Evolutionary conservation across 441 rosid species (phyloP).

Genomic region (Gossypium davidsonii): DNA sequence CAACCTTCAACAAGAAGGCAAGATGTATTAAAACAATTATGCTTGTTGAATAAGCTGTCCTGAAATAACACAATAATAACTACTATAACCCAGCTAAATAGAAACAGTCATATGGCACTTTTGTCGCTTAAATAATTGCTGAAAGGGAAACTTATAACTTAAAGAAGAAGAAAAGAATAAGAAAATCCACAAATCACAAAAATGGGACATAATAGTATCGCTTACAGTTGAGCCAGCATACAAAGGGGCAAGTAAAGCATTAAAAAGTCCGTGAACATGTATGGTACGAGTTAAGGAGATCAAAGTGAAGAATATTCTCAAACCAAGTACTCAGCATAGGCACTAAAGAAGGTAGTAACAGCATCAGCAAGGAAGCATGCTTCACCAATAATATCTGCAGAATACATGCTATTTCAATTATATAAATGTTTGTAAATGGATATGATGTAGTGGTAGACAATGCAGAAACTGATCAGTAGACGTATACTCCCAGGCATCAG

Average conservation of each 20-base stretch:
- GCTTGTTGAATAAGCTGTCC: not conserved
- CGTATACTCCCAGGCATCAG: constrained; percentile 88
- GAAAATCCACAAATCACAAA: not conserved
- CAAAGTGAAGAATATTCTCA: constrained; percentile 11
- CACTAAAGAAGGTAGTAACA: constrained; percentile 12
- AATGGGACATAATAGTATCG: not conserved
- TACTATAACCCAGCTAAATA: constrained; percentile 6
- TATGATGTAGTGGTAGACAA: constrained; percentile 95
- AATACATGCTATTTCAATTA: constrained; percentile 4
- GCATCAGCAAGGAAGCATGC: constrained; percentile 10
- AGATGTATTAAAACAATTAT: constrained; percentile 13
- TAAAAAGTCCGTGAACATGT: constrained; percentile 96
- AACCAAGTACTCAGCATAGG: not conserved
- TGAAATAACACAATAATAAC: constrained; percentile 11
- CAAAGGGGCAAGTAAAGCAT: constrained; percentile 80
- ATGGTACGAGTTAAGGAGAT: constrained; percentile 51
- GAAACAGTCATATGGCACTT: constrained; percentile 6
- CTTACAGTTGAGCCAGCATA: constrained; percentile 78
- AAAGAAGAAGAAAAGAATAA: not conserved
- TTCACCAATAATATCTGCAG: constrained; percentile 5
- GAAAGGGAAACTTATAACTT: not conserved
- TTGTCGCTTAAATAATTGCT: not conserved
- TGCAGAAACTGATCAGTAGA: constrained; percentile 79
- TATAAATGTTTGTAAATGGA: constrained; percentile 30
- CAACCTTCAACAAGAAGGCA: constrained; percentile 56